Evolutionary conservation across 352 stramenopile genomes (phyloP).

Genomic region (Phytophthora tentaculata): DNA sequence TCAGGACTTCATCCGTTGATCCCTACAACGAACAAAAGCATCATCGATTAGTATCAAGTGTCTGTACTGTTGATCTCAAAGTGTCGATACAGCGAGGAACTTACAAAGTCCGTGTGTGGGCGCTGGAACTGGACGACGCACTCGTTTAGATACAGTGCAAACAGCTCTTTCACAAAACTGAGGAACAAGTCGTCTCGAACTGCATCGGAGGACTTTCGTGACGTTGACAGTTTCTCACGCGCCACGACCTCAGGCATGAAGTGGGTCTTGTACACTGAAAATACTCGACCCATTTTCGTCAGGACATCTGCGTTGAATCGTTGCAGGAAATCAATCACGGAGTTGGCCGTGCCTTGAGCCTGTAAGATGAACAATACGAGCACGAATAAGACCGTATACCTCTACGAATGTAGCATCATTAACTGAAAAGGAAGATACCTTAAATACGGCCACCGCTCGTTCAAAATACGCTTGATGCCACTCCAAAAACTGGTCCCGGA

Average conservation of each 20-base stretch:
- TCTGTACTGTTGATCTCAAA: no score
- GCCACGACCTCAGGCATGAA: constrained; percentile 62
- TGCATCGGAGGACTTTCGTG: constrained; percentile 46
- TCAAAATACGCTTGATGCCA: constrained; percentile 85
- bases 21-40: constrained; percentile 45
- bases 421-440: constrained; percentile 29
- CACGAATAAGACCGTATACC: no score
- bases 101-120: constrained; percentile 64
- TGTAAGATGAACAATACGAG: no score
- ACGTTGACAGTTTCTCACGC: constrained; percentile 42
- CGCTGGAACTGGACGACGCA: constrained; percentile 66
- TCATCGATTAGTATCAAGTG: no score
- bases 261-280: constrained; percentile 69
- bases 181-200: constrained; percentile 73
- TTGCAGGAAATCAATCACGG: constrained; percentile 67
- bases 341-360: constrained; percentile 37
- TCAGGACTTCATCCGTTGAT: constrained; percentile 50
- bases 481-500: constrained; percentile 85
- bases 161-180: constrained; percentile 74
- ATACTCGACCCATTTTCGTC: constrained; percentile 56
- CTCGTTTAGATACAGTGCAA: constrained; percentile 59
- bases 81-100: constrained; percentile 18
- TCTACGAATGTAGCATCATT: background rate
- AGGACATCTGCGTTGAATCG: constrained; percentile 61
- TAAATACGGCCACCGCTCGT: constrained; percentile 52